These are phyloP conservation scores for Solanum ossicruentum DNA, from an alignment of 257 asterid species.

Conservation along the genomic window DNA sequence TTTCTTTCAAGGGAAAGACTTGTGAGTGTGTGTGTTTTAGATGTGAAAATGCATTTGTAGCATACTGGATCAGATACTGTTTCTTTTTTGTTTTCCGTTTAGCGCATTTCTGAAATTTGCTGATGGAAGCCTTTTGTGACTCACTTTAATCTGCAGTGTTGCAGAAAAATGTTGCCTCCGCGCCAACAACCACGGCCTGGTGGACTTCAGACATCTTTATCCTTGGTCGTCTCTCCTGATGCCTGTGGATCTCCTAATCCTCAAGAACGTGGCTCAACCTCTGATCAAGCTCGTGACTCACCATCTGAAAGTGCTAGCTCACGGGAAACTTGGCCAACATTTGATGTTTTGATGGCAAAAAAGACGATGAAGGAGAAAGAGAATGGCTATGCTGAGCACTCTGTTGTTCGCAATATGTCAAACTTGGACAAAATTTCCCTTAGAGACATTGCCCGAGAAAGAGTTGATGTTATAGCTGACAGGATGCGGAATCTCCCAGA, in stretches of 20 bases:
- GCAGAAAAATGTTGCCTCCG: constrained; percentile 75
- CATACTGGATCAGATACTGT: not conserved
- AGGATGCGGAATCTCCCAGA: constrained; percentile 81
- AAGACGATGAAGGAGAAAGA: constrained; percentile 61
- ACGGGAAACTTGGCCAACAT: constrained; percentile 86
- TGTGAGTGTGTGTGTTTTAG: not conserved
- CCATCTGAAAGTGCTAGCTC: constrained; percentile 97
- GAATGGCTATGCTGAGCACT: constrained; percentile 60
- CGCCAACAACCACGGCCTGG: constrained; percentile 79
- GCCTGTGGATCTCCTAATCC: constrained; percentile 68
- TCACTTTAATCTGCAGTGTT: constrained; percentile 52
- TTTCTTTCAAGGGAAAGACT: not conserved
- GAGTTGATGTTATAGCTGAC: constrained; percentile 64
- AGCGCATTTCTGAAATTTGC: not conserved
- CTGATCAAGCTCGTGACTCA: constrained; percentile 71
- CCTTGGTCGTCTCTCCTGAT: constrained; percentile 74
- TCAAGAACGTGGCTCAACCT: constrained; percentile 73
- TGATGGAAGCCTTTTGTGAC: constrained; percentile 71
- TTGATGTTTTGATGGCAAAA: constrained; percentile 53
- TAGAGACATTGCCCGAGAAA: constrained; percentile 67
- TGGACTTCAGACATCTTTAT: constrained; percentile 66
- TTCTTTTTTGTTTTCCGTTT: not conserved
- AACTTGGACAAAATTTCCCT: constrained; percentile 66
- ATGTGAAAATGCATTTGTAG: not conserved
- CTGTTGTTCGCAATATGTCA: constrained; percentile 52